Evolutionary conservation across 179 eudicot species (phyloP), one percentile per base, ranked within the genome.

Genomic region (Silene noctiflora): DNA sequence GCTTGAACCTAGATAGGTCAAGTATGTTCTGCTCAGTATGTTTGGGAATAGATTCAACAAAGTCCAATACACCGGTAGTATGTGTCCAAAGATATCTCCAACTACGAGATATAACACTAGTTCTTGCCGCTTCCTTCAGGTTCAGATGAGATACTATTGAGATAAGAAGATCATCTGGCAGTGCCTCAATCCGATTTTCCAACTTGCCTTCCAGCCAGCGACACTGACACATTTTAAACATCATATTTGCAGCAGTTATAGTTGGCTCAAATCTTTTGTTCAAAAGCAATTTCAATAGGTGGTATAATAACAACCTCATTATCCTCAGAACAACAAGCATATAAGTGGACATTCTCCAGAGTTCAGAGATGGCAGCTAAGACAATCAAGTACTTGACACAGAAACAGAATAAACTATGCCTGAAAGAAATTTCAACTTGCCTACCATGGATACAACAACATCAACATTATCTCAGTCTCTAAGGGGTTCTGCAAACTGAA

Each of bases 81-180:
- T 63, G 33, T 13, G 17, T 22, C 67, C 67, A 63, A 63, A 63
- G 67, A 63, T 63, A 46, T 20, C 72, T 69, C 72, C 72, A 69
- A 20, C 58, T 42, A 21, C 53, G 72, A 19, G 72, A 69, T 69
- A 42, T 42, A 46, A 44, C 72, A 69, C 72, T 69, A 39, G 72
- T 69, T 42, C 72, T 69, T 0, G 58, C 53, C n/a, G 3, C 56
- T 42, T 69, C 72, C 31, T 46, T 69, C 72, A 44, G 58, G 29
- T 69, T 69, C 9, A 69, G 31, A 22, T 11, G 58, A 69, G 72
- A 69, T 19, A 69, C n/a, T 39, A 69, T 69, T 39, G 72, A 42
- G 13, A 69, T 42, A n/a, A 69, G 72, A 69, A 69, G 24, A 69
- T 69, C 67, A 63, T 63, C 67, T 63, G 67, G 33, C 16, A 63